Percentiles rank a stretch among this genome's conserved stretches.
Evolutionary conservation across 2,329 filamentous ascomycete genomes (phyloP).

Genomic region (Cytospora piceae): DNA sequence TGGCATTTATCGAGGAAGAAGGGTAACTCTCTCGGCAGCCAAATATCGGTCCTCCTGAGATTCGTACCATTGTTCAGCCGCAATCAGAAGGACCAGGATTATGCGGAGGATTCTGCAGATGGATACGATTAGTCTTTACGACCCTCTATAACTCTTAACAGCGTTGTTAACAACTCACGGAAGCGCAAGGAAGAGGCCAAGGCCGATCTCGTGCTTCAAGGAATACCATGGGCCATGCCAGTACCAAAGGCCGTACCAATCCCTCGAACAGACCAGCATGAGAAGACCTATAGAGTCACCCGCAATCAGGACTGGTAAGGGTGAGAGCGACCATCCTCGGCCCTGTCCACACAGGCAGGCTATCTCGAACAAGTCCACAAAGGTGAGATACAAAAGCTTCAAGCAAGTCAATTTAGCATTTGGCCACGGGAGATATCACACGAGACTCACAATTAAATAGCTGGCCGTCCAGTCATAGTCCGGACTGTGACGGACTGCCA

Average conservation of each 20-base stretch:
- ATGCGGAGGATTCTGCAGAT: constrained; percentile 14
- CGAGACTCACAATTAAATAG: constrained; percentile 25
- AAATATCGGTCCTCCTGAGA: constrained; percentile 16
- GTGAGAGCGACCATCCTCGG: constrained; percentile 22
- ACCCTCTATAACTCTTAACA: neutral
- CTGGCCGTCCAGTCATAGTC: constrained; percentile 18
- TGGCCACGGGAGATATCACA: no score
- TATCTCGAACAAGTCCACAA: constrained; percentile 20
- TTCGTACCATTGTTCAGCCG: constrained; percentile 23
- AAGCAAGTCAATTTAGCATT: neutral
- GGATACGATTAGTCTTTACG: neutral
- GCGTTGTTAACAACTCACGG: constrained; percentile 12
- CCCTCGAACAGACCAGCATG: constrained; percentile 27
- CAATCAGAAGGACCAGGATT: constrained; percentile 16
- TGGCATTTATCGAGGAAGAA: constrained; percentile 15
- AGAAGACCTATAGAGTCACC: constrained; percentile 22
- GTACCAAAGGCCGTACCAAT: constrained; percentile 30
- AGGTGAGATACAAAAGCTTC: constrained; percentile 27
- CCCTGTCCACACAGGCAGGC: constrained; percentile 25
- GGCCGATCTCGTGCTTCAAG: constrained; percentile 26
- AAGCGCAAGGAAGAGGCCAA: constrained; percentile 25
- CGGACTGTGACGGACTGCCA: constrained; percentile 5
- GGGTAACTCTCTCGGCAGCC: constrained; percentile 19
- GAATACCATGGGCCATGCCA: constrained; percentile 29
- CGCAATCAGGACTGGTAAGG: constrained; percentile 19